Evolutionary conservation across 306 rosid genomes (phyloP), one percentile per base, ranked within the genome.

Genomic region (Malus orientalis): DNA sequence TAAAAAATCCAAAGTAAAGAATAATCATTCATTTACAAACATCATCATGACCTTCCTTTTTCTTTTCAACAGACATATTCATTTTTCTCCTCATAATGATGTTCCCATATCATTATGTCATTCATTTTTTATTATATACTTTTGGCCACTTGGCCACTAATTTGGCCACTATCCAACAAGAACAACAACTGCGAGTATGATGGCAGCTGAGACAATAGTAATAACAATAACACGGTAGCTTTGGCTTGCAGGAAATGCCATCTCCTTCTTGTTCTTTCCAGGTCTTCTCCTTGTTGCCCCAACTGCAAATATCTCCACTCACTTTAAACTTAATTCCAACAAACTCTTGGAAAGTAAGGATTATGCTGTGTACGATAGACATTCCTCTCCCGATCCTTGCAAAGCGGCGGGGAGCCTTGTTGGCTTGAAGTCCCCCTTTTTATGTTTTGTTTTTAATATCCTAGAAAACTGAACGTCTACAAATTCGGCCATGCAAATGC

Each of bases 211-310:
- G 53, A 45, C 53, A 58, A 70, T n/a, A 42, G 20, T 14, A 59
- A 11, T 10, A 13, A 45, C 53, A 45, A 55, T 47, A 76, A 73
- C 74, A 86, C 81, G 87, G 84, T 86, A 30, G 89, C 89, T 42
- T 78, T 86, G 80, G 83, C 89, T 23, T 86, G 89, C 58, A 74
- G 80, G 58, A 86, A 86, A 61, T 86, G 87, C 64, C 89, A 86
- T 76, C 89, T 83, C 13, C 87, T 83, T 12, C 84, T 86, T 9
- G 78, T 86, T 11, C 81, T 86, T 67, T 83, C 89, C 44, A 83
- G 75, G 45, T 71, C 89, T n/a, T 83, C 80, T 30, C 87, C 89
- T 33, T 71, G 81, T 67, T 86, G 89, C 74, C 89, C 87, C 19
- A 86, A 86, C 66, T 86, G 87, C 85, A 83, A 83, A 79, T 79